These are phyloP conservation scores for Castanea sativa DNA, from an alignment of 306 rosid species.

Conservation along the genomic window DNA sequence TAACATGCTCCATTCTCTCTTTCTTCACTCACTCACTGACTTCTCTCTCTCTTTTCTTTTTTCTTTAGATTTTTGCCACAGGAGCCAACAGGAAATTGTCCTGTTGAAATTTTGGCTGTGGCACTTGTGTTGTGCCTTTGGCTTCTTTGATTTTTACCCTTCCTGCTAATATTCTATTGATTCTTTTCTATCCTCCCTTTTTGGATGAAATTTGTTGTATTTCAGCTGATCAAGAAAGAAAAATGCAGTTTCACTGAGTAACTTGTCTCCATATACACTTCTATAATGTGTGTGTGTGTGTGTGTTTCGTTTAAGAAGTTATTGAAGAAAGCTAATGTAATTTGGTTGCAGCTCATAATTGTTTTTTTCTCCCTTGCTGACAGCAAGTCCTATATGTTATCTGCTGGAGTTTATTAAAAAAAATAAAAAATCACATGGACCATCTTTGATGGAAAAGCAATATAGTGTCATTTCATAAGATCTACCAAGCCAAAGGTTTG, in stretches of 20 bases:
- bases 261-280: not conserved
- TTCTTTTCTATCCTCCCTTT: conserved; percentile 40
- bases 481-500: not conserved
- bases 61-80: conserved; percentile 7
- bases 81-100: conserved; percentile 42
- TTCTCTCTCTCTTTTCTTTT: conserved; percentile 19
- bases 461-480: not conserved
- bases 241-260: conserved; percentile 26
- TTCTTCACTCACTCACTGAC: not conserved
- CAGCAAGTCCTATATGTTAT: not conserved
- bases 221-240: conserved; percentile 24
- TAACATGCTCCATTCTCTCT: conserved; percentile 16
- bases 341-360: not conserved
- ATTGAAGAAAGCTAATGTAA: not conserved
- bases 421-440: not conserved
- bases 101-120: conserved; percentile 50
- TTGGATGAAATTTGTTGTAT: conserved; percentile 24
- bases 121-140: conserved; percentile 23
- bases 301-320: not conserved
- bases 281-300: not conserved
- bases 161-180: conserved; percentile 50
- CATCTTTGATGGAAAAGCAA: not conserved
- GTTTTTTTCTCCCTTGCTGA: not conserved
- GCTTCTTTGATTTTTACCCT: conserved; percentile 4
- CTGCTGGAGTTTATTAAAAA: not conserved